Conservation (phyloP, 129 eudicot species). For the Silybum marianum region DNA sequence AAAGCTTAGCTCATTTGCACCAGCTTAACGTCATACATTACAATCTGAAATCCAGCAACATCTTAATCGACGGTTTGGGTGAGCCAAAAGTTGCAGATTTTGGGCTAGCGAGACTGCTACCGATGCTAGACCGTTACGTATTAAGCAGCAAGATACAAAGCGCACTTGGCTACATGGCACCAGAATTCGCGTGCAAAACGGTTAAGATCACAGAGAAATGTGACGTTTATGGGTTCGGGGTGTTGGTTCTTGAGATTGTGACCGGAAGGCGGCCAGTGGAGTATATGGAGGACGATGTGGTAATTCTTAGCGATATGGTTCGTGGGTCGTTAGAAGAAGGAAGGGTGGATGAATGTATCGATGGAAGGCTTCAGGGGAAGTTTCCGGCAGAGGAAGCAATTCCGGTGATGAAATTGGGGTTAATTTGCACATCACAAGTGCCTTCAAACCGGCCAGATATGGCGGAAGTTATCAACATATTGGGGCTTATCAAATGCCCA, state of each 20-base stretch:
- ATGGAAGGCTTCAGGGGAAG: constrained; percentile 67
- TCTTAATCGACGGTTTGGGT: constrained; percentile 69
- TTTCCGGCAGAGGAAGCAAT: constrained; percentile 84
- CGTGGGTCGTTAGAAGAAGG: constrained; percentile 89
- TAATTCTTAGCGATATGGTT: constrained; percentile 92
- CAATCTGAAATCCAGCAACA: constrained; percentile 89
- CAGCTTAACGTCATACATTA: constrained; percentile 77
- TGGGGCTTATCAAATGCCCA: constrained; percentile 90
- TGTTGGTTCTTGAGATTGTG: constrained; percentile 72
- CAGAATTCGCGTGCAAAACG: constrained; percentile 88
- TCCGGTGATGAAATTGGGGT: constrained; percentile 83
- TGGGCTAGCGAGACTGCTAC: constrained; percentile 81
- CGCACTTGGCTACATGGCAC: constrained; percentile 98
- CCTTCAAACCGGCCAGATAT: constrained; percentile 95
- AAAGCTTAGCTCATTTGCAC: constrained; percentile 83
- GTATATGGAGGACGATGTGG: constrained; percentile 99
- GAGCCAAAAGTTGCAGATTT: constrained; percentile 84
- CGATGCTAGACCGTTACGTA: constrained; percentile 84
- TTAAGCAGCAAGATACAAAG: constrained; percentile 93
- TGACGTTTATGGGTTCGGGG: constrained; percentile 94
- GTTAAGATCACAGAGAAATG: constrained; percentile 90
- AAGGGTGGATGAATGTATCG: constrained; percentile 85
- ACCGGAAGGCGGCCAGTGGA: constrained; percentile 92
- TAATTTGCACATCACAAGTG: constrained; percentile 95
- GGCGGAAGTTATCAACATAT: constrained; percentile 87